Percentiles rank a stretch among this genome's conserved stretches.
phyloP scores from a whole-genome alignment of 1,284 basidiomycete genomes.

The Meripilus lineatus region DNA sequence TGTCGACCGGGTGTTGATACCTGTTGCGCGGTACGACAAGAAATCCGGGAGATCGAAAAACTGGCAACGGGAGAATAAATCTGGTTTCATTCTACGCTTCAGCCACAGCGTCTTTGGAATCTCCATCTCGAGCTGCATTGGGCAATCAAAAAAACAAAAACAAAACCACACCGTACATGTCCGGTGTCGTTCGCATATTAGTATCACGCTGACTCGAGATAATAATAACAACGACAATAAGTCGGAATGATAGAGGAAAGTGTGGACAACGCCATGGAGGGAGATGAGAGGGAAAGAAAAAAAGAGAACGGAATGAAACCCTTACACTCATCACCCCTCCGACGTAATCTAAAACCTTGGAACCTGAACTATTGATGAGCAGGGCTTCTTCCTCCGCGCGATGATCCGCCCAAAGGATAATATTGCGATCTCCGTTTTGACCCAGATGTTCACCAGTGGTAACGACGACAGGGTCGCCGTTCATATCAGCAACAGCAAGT shows the following conservation, averaged over 20 bases:
- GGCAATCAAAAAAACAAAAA: slow-evolving; percentile 9
- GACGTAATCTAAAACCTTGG: slow-evolving; percentile 89
- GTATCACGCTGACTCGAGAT: too few species aligned
- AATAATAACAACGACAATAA: too few species aligned
- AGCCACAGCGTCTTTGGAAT: slow-evolving; percentile 97
- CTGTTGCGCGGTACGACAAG: slow-evolving; percentile 91
- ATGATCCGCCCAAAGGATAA: slow-evolving; percentile 94
- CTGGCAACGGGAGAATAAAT: slow-evolving; percentile 78
- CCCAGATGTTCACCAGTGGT: slow-evolving; percentile 69
- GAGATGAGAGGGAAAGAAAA: slow-evolving; percentile 8
- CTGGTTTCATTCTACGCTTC: slow-evolving; percentile 79
- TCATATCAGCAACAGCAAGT: slow-evolving; percentile 78
- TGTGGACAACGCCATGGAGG: too few species aligned
- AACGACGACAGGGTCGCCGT: slow-evolving; percentile 77
- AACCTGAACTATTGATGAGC: slow-evolving; percentile 82
- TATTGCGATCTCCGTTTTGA: slow-evolving; percentile 67
- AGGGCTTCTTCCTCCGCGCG: slow-evolving; percentile 91
- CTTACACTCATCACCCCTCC: slow-evolving; percentile 94
- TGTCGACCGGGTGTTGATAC: slow-evolving; percentile 73
- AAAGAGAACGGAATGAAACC: slow-evolving; percentile 14
- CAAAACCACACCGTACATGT: too few species aligned
- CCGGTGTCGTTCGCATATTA: too few species aligned
- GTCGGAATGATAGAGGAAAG: too few species aligned
- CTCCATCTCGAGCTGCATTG: slow-evolving; percentile 87
- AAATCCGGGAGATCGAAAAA: slow-evolving; percentile 99